These are phyloP conservation scores for Calonectria crousiana DNA, from an alignment of 2,329 filamentous ascomycete species.

Conservation along the genomic window DNA sequence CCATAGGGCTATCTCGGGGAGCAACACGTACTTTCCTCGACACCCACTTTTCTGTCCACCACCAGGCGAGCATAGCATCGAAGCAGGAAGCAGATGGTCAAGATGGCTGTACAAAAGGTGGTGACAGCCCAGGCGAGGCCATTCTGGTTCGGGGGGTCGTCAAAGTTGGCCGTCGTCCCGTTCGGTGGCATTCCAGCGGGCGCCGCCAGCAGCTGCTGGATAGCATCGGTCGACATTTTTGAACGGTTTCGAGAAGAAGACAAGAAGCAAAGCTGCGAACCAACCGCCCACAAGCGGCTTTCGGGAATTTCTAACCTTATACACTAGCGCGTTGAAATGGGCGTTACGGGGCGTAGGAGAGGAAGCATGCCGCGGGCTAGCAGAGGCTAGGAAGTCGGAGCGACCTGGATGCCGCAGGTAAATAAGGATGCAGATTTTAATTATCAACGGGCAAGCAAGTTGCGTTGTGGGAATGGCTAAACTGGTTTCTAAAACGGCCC, in stretches of 20 bases:
- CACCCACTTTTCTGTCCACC: neutral
- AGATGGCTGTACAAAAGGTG: slow-evolving; percentile 18
- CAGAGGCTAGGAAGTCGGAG: neutral
- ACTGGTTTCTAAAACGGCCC: neutral
- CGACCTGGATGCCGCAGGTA: neutral
- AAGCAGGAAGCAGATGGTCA: slow-evolving; percentile 20
- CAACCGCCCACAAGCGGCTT: neutral
- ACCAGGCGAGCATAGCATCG: slow-evolving; percentile 17
- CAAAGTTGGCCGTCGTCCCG: slow-evolving; percentile 24
- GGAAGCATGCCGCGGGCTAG: neutral
- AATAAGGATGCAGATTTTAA: neutral
- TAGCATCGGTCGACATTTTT: neutral
- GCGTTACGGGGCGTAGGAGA: neutral
- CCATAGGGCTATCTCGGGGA: neutral
- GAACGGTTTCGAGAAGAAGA: neutral
- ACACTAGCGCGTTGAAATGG: neutral
- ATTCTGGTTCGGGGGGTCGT: slow-evolving; percentile 26
- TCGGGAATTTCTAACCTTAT: neutral
- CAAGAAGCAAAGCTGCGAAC: neutral
- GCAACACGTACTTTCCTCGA: slow-evolving; percentile 21
- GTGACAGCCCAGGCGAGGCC: slow-evolving; percentile 18
- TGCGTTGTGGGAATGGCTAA: neutral
- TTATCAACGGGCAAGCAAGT: neutral
- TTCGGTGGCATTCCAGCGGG: slow-evolving; percentile 19
- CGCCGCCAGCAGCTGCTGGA: slow-evolving; percentile 18